A percentile compares a stretch with the other conserved stretches of the same genome.
Conservation (phyloP, 2,329 filamentous ascomycete species). For the Hypoxylon sp. region DNA sequence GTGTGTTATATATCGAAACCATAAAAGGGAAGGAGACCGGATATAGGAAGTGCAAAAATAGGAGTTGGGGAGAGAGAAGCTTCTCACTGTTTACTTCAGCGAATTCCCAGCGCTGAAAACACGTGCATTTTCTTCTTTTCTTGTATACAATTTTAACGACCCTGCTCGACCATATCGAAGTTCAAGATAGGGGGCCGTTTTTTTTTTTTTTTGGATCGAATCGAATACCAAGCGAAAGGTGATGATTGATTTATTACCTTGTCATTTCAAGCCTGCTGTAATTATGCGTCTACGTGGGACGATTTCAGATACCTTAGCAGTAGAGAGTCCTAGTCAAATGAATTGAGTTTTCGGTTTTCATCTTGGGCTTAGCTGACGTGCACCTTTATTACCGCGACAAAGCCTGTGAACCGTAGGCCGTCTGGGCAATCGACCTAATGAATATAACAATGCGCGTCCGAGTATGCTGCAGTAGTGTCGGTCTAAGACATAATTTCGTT, state of each 20-base stretch:
- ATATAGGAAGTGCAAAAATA: constrained; percentile 9
- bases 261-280: constrained; percentile 7
- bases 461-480: background rate
- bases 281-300: constrained; percentile 22
- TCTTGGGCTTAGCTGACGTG: background rate
- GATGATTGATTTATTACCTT: constrained; percentile 3
- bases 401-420: background rate
- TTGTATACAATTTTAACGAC: constrained; percentile 13
- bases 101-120: background rate
- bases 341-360: background rate
- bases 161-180: background rate
- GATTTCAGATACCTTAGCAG: constrained; percentile 24
- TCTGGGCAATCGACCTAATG: constrained; percentile 4
- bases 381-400: constrained; percentile 4
- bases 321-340: constrained; percentile 23
- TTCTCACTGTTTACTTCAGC: background rate
- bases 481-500: constrained; percentile 6
- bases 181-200: constrained; percentile 4
- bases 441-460: background rate
- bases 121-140: constrained; percentile 13
- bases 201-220: constrained; percentile 21
- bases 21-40: constrained; percentile 21
- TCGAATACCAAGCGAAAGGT: constrained; percentile 15
- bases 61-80: constrained; percentile 28
- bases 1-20: constrained; percentile 13